Evolutionary conservation across 257 asterid genomes (phyloP).

Genomic region (Verbena officinalis): DNA sequence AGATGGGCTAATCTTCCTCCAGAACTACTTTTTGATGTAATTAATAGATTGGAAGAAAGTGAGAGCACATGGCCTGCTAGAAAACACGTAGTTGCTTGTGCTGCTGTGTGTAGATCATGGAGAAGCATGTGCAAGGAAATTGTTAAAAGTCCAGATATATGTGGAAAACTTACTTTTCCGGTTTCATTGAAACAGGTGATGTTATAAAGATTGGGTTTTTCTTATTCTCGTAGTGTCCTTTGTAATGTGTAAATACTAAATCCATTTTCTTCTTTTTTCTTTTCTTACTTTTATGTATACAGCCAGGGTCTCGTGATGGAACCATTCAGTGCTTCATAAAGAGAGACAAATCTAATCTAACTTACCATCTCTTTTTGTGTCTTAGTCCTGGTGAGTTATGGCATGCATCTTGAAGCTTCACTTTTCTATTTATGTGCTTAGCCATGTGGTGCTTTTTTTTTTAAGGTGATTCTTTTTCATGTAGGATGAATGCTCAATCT

Average conservation of each 20-base stretch:
- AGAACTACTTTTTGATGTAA: slow-evolving; percentile 81
- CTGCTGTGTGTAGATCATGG: slow-evolving; percentile 95
- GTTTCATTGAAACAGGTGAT: slow-evolving; percentile 88
- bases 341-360: slow-evolving; percentile 83
- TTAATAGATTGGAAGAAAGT: slow-evolving; percentile 87
- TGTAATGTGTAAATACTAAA: slow-evolving; percentile 1
- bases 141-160: slow-evolving; percentile 71
- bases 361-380: slow-evolving; percentile 88
- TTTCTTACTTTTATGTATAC: slow-evolving; percentile 28
- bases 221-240: neutral
- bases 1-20: slow-evolving; percentile 97
- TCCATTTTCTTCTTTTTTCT: neutral
- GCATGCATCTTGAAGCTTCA: neutral
- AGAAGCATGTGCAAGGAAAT: slow-evolving; percentile 84
- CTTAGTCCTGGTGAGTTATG: slow-evolving; percentile 80
- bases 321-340: slow-evolving; percentile 91
- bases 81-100: slow-evolving; percentile 83
- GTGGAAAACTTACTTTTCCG: slow-evolving; percentile 92
- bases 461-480: no score
- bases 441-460: neutral
- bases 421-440: slow-evolving; percentile 8
- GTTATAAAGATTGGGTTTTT: no score
- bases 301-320: slow-evolving; percentile 97
- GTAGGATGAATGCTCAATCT: neutral
- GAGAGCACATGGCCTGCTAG: slow-evolving; percentile 94